A percentile compares a stretch with the other conserved stretches of the same genome.
Conservation (phyloP, 805 yeast species). For the Teunomyces aglyptinius region DNA sequence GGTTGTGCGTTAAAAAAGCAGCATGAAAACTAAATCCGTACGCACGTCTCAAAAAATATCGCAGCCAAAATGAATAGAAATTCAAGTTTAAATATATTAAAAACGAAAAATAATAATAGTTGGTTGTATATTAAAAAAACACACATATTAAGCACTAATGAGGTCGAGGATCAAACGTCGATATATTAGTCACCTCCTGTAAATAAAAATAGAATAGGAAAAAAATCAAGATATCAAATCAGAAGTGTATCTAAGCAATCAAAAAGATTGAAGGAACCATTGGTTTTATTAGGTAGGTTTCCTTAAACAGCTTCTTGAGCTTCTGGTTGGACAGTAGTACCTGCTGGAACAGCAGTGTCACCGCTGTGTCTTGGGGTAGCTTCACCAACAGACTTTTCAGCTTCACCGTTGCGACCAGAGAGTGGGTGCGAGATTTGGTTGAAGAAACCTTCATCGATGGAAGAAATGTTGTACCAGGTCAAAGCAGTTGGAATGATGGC, state of each 20-base stretch:
- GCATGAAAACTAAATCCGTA: too few species aligned
- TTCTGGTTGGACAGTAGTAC: constrained; percentile 3
- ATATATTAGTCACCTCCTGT: background rate
- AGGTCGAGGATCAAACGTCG: background rate
- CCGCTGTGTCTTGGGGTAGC: constrained; percentile 43
- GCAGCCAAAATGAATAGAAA: too few species aligned
- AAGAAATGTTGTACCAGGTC: constrained; percentile 24
- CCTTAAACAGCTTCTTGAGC: constrained; percentile 1
- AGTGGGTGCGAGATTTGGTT: constrained; percentile 13
- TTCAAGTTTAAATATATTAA: too few species aligned
- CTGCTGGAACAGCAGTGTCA: constrained; percentile 38
- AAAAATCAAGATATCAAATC: background rate
- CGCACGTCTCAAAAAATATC: background rate
- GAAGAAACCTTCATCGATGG: constrained; percentile 29
- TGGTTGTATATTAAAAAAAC: background rate
- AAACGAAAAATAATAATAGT: background rate
- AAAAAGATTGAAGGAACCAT: background rate
- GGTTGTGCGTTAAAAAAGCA: too few species aligned
- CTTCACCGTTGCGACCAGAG: constrained; percentile 3
- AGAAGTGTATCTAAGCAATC: background rate
- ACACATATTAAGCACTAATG: background rate
- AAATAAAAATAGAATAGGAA: background rate
- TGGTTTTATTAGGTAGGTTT: background rate
- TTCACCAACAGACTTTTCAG: constrained; percentile 22
- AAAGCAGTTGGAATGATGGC: constrained; percentile 39